Evolutionary conservation across 805 yeast genomes (phyloP).

Genomic region (Lachancea lanzarotensis): DNA sequence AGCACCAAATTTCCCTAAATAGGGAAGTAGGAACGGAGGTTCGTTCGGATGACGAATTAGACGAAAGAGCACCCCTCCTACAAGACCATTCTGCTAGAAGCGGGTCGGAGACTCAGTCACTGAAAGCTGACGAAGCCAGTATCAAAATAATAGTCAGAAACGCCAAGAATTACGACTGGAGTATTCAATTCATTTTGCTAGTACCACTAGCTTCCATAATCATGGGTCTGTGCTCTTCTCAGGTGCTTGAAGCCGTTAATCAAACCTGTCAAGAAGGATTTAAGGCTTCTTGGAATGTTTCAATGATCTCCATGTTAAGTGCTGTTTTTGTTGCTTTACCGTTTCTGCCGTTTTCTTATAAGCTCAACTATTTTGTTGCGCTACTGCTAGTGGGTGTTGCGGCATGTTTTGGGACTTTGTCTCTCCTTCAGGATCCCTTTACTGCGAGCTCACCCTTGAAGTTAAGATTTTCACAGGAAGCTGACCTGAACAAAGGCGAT

Average conservation of each 20-base stretch:
- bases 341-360: constrained; percentile 62
- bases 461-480: constrained; percentile 58
- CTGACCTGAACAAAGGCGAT: constrained; percentile 38
- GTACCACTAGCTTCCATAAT: constrained; percentile 60
- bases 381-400: constrained; percentile 35
- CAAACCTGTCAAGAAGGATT: constrained; percentile 68
- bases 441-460: constrained; percentile 59
- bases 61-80: constrained; percentile 34
- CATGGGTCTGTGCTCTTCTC: constrained; percentile 44
- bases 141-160: constrained; percentile 23
- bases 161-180: constrained; percentile 67
- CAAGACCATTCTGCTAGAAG: constrained; percentile 12
- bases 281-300: constrained; percentile 36
- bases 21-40: not conserved
- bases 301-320: constrained; percentile 31
- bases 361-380: constrained; percentile 49
- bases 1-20: not conserved
- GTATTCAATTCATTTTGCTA: constrained; percentile 58
- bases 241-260: constrained; percentile 56
- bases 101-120: constrained; percentile 7
- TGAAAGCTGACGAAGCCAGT: not conserved
- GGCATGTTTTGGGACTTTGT: constrained; percentile 33
- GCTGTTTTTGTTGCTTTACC: constrained; percentile 42
- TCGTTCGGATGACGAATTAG: constrained; percentile 9
- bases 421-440: constrained; percentile 50